Conservation (phyloP, 805 yeast species). For the Spencermartinsiella europaea region DNA sequence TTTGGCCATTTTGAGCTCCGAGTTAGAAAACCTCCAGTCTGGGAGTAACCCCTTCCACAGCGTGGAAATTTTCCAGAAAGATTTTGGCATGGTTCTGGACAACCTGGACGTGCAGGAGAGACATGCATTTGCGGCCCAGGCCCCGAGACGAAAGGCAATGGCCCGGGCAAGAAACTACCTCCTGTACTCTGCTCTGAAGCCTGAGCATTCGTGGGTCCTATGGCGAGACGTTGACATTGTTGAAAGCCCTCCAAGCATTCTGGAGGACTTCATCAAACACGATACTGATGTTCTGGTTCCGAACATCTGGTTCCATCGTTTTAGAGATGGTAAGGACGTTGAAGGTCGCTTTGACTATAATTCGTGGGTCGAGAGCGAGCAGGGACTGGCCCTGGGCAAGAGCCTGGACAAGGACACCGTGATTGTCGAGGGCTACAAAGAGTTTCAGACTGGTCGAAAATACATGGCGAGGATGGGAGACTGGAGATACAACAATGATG, state of each 20-base stretch:
- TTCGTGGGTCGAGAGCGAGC: conserved; percentile 54
- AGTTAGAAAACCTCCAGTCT: conserved; percentile 63
- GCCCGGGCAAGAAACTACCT: conserved; percentile 86
- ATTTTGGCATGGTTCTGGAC: conserved; percentile 79
- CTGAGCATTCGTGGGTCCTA: conserved; percentile 82
- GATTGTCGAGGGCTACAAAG: conserved; percentile 90
- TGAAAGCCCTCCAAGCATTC: conserved; percentile 66
- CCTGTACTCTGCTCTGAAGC: conserved; percentile 70
- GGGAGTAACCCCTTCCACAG: conserved; percentile 63
- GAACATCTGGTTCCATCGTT: conserved; percentile 60
- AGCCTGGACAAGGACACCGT: conserved; percentile 65
- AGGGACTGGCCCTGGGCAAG: conserved; percentile 63
- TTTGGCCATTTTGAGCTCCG: conserved; percentile 60
- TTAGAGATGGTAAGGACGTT: conserved; percentile 21
- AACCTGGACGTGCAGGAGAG: conserved; percentile 71
- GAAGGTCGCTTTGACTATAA: conserved; percentile 27
- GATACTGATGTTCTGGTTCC: conserved; percentile 82
- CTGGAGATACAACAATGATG: conserved; percentile 40
- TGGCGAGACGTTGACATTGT: conserved; percentile 93
- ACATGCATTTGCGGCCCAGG: conserved; percentile 87
- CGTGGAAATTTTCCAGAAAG: conserved; percentile 84
- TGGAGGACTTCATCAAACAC: conserved; percentile 84
- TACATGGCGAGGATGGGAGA: conserved; percentile 80
- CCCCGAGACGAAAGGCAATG: conserved; percentile 82
- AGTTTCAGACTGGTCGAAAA: conserved; percentile 78